Evolutionary conservation across 352 stramenopile species (phyloP).

Genomic region (Globisporangium middletonii): DNA sequence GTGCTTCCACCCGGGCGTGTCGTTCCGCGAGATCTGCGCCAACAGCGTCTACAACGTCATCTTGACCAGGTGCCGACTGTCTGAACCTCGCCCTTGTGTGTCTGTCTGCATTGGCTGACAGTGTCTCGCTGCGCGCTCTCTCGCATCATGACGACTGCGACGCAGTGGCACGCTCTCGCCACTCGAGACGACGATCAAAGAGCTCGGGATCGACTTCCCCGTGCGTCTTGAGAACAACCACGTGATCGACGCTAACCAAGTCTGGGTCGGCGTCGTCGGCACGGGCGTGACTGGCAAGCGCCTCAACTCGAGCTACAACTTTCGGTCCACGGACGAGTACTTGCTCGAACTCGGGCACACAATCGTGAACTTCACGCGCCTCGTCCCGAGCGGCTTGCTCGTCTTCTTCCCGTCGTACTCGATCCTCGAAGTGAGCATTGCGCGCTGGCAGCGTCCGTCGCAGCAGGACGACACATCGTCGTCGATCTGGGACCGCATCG

Average conservation of each 20-base stretch:
- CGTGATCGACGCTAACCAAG: slow-evolving; percentile 90
- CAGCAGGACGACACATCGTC: slow-evolving; percentile 25
- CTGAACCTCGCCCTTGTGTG: too few relatives aligned
- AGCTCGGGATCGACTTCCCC: slow-evolving; percentile 95
- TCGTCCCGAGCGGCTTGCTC: slow-evolving; percentile 96
- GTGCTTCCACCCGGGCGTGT: slow-evolving; percentile 97
- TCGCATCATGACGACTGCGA: background rate
- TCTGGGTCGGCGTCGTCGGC: slow-evolving; percentile 90
- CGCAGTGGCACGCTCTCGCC: slow-evolving; percentile 96
- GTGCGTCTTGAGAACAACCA: slow-evolving; percentile 97
- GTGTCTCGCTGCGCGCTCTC: too few relatives aligned
- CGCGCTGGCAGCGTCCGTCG: slow-evolving; percentile 53
- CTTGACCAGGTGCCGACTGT: slow-evolving; percentile 56
- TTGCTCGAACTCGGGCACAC: slow-evolving; percentile 95
- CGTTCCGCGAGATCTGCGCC: slow-evolving; percentile 92
- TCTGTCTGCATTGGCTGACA: too few relatives aligned
- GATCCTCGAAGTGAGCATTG: slow-evolving; percentile 89
- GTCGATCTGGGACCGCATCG: slow-evolving; percentile 76
- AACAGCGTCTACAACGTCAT: slow-evolving; percentile 90
- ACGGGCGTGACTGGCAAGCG: slow-evolving; percentile 90
- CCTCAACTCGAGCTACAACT: slow-evolving; percentile 94
- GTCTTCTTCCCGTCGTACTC: slow-evolving; percentile 99
- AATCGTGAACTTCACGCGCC: slow-evolving; percentile 90
- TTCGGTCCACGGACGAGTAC: slow-evolving; percentile 91
- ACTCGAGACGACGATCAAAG: slow-evolving; percentile 93